Conservation (phyloP, 2,329 filamentous ascomycete species). For the Epichloe scottii region DNA sequence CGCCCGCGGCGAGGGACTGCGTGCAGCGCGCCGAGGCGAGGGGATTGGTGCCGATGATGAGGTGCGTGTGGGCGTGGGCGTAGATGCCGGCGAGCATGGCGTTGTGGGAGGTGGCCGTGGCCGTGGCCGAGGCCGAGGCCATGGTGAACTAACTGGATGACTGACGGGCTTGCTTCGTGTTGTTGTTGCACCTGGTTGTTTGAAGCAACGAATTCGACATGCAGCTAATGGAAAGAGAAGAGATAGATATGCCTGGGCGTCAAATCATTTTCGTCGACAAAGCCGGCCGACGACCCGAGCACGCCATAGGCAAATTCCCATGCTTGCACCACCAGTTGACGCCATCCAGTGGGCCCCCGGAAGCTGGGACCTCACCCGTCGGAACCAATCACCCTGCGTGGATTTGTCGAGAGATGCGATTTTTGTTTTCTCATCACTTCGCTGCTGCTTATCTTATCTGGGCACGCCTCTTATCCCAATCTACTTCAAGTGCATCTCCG, state of each 20-base stretch:
- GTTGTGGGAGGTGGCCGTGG: constrained; percentile 22
- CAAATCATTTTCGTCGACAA: no score
- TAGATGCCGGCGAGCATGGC: constrained; percentile 58
- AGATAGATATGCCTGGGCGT: no score
- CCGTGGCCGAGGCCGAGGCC: constrained; percentile 2
- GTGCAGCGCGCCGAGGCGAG: constrained; percentile 74
- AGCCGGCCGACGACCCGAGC: constrained; percentile 1
- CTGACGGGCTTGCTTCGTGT: not conserved
- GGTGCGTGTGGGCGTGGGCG: constrained; percentile 59
- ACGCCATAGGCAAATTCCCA: not conserved
- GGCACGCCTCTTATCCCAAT: not conserved
- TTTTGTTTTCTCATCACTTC: not conserved
- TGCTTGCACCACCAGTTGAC: constrained; percentile 14
- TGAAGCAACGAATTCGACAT: no score
- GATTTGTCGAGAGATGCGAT: not conserved
- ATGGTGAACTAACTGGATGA: not conserved
- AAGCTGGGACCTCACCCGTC: no score
- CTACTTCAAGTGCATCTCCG: constrained; percentile 1
- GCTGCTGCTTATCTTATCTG: not conserved
- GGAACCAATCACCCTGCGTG: constrained; percentile 10
- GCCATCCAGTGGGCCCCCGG: constrained; percentile 15
- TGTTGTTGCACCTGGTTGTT: no score
- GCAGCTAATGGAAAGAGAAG: no score
- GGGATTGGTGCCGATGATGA: constrained; percentile 77
- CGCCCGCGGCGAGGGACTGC: constrained; percentile 71